A percentile compares a stretch with the other conserved stretches of the same genome.
Conservation (phyloP, 139 green algal species). For the Chlamydomonas eustigma region DNA sequence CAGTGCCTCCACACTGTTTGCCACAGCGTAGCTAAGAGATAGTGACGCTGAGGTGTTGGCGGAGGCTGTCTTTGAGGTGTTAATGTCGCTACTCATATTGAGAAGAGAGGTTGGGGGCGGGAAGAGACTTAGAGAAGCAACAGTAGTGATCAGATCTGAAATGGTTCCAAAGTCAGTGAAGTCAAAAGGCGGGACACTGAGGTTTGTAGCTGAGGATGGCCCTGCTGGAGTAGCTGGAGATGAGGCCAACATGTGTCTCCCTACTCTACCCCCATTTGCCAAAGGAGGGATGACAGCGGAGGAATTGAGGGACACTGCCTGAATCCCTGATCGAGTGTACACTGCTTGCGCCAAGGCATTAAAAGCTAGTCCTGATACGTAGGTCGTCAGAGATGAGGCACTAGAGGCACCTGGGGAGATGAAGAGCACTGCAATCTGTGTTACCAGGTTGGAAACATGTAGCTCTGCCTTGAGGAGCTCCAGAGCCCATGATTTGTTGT, state of each 20-base stretch:
- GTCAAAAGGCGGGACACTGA: neutral
- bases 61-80: neutral
- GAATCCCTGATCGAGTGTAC: neutral
- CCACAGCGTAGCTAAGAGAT: neutral
- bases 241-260: too few relatives aligned
- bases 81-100: neutral
- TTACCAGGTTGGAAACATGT: neutral
- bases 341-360: neutral
- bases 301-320: neutral
- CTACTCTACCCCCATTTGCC: too few relatives aligned
- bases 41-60: neutral
- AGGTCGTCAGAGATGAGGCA: too few relatives aligned
- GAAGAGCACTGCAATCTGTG: neutral
- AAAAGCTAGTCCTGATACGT: neutral
- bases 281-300: neutral
- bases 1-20: neutral
- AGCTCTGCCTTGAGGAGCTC: neutral
- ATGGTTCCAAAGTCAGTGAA: neutral
- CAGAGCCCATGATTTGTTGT: too few relatives aligned
- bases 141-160: neutral
- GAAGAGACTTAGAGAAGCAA: neutral
- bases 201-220: neutral
- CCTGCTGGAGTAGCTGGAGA: neutral
- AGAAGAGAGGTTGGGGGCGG: neutral
- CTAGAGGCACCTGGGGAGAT: neutral